Evolutionary conservation across 2,329 filamentous ascomycete genomes (phyloP).

Genomic region (Fusarium humuli): DNA sequence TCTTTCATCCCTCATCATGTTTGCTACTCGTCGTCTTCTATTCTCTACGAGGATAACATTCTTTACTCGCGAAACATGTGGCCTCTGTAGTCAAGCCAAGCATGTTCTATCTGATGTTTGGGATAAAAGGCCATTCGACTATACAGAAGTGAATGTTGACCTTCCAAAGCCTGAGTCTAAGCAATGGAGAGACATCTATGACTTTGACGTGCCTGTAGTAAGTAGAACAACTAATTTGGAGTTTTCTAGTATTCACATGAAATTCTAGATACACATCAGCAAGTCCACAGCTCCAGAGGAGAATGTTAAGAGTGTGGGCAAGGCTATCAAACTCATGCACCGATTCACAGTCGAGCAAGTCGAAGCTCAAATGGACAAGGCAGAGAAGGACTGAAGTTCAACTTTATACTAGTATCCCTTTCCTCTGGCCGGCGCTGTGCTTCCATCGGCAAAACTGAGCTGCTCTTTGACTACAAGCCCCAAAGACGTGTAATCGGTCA

Average conservation of each 20-base stretch:
- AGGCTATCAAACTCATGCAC: slow-evolving; percentile 81
- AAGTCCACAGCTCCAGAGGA: slow-evolving; percentile 64
- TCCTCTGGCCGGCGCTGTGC: slow-evolving; percentile 51
- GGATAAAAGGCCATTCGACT: slow-evolving; percentile 74
- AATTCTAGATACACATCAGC: slow-evolving; percentile 71
- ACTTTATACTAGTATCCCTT: slow-evolving; percentile 54
- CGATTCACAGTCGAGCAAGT: slow-evolving; percentile 77
- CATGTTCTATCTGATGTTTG: slow-evolving; percentile 75
- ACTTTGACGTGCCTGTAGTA: slow-evolving; percentile 86
- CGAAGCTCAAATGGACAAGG: slow-evolving; percentile 74
- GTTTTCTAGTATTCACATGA: not conserved
- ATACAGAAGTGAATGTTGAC: slow-evolving; percentile 78
- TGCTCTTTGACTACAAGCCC: slow-evolving; percentile 58
- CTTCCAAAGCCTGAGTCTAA: slow-evolving; percentile 72
- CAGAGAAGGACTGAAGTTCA: slow-evolving; percentile 51
- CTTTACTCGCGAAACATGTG: slow-evolving; percentile 79
- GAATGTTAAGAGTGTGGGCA: slow-evolving; percentile 61
- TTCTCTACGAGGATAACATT: slow-evolving; percentile 75
- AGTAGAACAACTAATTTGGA: slow-evolving; percentile 39
- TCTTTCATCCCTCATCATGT: slow-evolving; percentile 57
- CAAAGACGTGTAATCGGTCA: slow-evolving; percentile 66
- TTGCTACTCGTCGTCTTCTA: slow-evolving; percentile 61
- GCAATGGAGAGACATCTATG: slow-evolving; percentile 78
- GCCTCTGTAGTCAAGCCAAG: slow-evolving; percentile 76
- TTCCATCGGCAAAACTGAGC: slow-evolving; percentile 60